Percentiles rank a stretch among this genome's conserved stretches.
These are phyloP conservation scores for Penicillium sp. DNA, from an alignment of 2,329 filamentous ascomycete species.

Conservation along the genomic window DNA sequence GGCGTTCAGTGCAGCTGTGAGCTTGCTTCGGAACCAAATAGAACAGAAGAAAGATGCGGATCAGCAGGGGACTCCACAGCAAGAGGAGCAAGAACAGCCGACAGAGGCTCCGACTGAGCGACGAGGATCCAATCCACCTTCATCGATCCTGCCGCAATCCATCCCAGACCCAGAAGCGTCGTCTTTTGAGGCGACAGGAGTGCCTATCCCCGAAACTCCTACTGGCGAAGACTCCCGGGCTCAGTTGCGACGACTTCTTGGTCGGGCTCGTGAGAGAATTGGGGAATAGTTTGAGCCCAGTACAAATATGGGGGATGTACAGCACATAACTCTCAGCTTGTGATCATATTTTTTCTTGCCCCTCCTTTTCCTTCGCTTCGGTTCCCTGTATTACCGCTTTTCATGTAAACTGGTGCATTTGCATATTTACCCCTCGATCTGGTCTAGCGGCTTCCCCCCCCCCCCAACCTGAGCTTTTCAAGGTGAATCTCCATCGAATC, in stretches of 20 bases:
- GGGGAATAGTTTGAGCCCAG: not conserved
- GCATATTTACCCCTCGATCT: not conserved
- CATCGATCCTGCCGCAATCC: slow-evolving; percentile 13
- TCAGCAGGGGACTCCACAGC: not conserved
- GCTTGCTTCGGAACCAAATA: slow-evolving; percentile 20
- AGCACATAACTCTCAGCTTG: not conserved
- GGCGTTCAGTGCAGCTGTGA: slow-evolving; percentile 19
- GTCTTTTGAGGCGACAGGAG: slow-evolving; percentile 20
- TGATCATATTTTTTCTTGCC: not conserved
- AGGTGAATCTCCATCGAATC: not conserved
- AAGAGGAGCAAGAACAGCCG: not conserved
- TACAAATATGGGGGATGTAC: not conserved
- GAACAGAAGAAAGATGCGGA: slow-evolving; percentile 16
- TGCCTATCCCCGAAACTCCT: slow-evolving; percentile 7
- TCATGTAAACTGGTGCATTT: slow-evolving; percentile 1
- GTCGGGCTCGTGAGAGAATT: slow-evolving; percentile 18
- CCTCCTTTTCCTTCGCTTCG: not conserved
- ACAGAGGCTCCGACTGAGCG: not conserved
- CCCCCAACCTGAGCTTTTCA: not conserved
- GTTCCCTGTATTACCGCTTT: not conserved
- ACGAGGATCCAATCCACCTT: slow-evolving; percentile 12
- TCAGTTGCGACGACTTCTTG: slow-evolving; percentile 24
- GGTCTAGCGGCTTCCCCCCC: not conserved
- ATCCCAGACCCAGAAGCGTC: slow-evolving; percentile 19
- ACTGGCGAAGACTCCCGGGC: slow-evolving; percentile 14